These are phyloP conservation scores for Monascus ruber DNA, from an alignment of 2,329 filamentous ascomycete genomes.

Conservation along the genomic window DNA sequence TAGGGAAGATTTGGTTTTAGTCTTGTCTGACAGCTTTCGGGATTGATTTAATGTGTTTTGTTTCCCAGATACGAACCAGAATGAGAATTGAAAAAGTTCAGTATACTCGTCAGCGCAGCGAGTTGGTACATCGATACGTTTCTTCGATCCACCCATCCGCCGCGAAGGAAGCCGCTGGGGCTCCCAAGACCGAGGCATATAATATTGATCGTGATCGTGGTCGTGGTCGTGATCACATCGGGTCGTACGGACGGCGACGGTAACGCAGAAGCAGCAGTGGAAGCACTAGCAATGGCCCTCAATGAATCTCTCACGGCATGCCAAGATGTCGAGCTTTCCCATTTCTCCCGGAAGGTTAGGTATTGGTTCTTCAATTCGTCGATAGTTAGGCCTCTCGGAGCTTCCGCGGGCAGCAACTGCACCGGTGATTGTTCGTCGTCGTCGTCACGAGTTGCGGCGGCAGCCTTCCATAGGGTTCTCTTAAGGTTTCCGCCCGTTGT, in stretches of 20 bases:
- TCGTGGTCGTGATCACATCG: too few relatives aligned
- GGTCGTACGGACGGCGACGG: neutral
- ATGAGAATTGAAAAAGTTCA: constrained; percentile 12
- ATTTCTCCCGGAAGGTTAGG: constrained; percentile 14
- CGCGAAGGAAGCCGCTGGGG: constrained; percentile 30
- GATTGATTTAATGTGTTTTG: too few relatives aligned
- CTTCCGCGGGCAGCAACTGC: constrained; percentile 23
- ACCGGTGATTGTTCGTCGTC: constrained; percentile 1
- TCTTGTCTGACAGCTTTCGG: too few relatives aligned
- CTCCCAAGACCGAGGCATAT: constrained; percentile 32
- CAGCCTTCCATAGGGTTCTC: constrained; percentile 10
- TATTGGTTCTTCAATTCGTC: constrained; percentile 21
- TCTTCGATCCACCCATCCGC: constrained; percentile 32
- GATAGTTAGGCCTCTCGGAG: constrained; percentile 21
- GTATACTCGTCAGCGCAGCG: constrained; percentile 23
- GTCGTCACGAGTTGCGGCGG: constrained; percentile 1
- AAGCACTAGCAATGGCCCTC: neutral
- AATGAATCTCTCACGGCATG: constrained; percentile 6
- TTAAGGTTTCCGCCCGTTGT: constrained; percentile 19
- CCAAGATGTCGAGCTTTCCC: constrained; percentile 20
- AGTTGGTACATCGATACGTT: constrained; percentile 31
- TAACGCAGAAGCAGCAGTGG: neutral
- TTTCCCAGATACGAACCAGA: neutral
- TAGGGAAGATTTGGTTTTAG: neutral
- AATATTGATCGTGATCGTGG: constrained; percentile 8